A percentile compares a stretch with the other conserved stretches of the same genome.
Conservation (phyloP, 257 asterid species). For the Forsythia viridissima region DNA sequence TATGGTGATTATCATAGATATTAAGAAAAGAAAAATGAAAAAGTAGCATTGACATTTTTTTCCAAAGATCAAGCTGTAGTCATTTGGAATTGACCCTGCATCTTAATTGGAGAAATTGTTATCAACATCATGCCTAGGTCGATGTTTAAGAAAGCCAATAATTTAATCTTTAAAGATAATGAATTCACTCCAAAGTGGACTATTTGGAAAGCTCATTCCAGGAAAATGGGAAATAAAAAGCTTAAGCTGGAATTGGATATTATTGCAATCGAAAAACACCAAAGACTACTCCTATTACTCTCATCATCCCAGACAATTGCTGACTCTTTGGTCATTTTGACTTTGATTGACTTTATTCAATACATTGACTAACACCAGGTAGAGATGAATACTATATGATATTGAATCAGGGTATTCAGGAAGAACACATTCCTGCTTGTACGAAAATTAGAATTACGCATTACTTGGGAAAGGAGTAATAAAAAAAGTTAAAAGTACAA, state of each 20-base stretch:
- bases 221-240: not conserved
- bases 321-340: not conserved
- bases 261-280: not conserved
- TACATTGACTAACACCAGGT: not conserved
- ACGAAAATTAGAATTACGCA: not conserved
- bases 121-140: not conserved
- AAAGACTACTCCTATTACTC: too few species aligned
- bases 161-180: not conserved
- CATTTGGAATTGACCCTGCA: not conserved
- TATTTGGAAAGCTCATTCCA: not conserved
- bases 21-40: conserved; percentile 4
- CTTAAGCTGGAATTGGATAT: not conserved
- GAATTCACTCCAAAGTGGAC: not conserved
- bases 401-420: not conserved
- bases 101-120: not conserved
- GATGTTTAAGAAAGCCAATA: not conserved
- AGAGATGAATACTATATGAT: not conserved
- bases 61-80: not conserved
- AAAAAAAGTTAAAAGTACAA: not conserved
- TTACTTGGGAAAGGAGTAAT: conserved; percentile 6
- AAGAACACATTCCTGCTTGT: not conserved
- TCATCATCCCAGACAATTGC: not conserved
- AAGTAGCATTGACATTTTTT: not conserved
- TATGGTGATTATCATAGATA: not conserved
- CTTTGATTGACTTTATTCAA: not conserved